phyloP scores from a whole-genome alignment of 2,329 filamentous ascomycete genomes.

The Magnaporthiopsis rhizophila region DNA sequence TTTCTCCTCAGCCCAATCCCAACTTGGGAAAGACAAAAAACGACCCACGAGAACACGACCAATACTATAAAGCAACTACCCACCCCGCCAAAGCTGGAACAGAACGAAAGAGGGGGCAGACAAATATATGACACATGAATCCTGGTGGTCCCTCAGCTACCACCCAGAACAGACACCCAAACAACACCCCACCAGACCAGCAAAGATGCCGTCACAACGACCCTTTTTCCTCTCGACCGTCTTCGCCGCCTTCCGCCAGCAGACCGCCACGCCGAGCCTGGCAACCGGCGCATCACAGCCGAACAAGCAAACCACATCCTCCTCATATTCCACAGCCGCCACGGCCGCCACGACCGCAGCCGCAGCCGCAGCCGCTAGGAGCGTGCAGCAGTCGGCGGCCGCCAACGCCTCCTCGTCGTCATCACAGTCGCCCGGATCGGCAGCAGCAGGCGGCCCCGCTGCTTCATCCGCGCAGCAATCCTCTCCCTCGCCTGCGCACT shows the following conservation, averaged over 20 bases:
- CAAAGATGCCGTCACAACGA: conserved; percentile 42
- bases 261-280: conserved; percentile 20
- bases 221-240: conserved; percentile 50
- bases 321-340: conserved; percentile 18
- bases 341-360: conserved; percentile 15
- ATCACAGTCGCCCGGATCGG: conserved; percentile 10
- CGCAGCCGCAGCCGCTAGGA: conserved; percentile 9
- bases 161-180: neutral
- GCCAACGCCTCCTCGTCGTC: conserved; percentile 8
- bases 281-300: conserved; percentile 17
- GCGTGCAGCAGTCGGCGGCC: conserved; percentile 19
- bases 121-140: neutral
- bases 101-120: neutral
- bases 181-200: neutral
- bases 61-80: neutral
- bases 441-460: conserved; percentile 6
- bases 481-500: conserved; percentile 9
- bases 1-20: neutral
- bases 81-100: neutral
- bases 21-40: neutral
- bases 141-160: neutral
- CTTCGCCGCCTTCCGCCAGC: conserved; percentile 46
- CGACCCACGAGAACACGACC: neutral
- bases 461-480: conserved; percentile 9
- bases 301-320: conserved; percentile 28